A percentile compares a stretch with the other conserved stretches of the same genome.
These are phyloP conservation scores for Pouteria campechiana DNA, from an alignment of 179 eudicot genomes.

Conservation along the genomic window DNA sequence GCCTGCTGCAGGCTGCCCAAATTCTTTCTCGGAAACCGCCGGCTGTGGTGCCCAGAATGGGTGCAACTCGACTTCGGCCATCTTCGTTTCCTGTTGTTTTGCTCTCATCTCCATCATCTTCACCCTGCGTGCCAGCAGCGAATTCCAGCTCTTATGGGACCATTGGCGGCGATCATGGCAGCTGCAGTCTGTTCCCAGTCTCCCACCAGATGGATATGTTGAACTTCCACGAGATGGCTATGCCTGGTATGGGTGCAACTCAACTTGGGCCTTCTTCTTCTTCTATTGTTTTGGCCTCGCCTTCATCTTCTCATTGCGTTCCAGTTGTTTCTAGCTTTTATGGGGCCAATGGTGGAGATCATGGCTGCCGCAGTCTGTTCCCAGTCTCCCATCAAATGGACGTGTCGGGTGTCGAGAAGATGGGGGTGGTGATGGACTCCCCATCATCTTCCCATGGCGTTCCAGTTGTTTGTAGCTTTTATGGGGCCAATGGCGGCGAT, in stretches of 20 bases:
- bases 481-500: no score
- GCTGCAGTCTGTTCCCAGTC: neutral
- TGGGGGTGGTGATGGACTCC: no score
- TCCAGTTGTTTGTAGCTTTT: no score
- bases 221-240: no score
- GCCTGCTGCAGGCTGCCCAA: conserved; percentile 28
- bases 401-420: no score
- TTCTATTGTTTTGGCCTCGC: conserved; percentile 15
- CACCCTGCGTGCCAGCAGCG: conserved; percentile 12
- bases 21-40: conserved; percentile 1
- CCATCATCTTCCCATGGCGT: no score
- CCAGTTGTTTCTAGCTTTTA: no score
- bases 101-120: conserved; percentile 29
- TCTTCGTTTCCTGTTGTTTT: conserved; percentile 6
- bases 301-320: no score
- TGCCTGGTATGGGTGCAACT: conserved; percentile 6
- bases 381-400: no score
- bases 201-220: no score
- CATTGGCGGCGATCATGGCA: neutral
- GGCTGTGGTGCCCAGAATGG: conserved; percentile 6
- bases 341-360: no score
- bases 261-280: conserved; percentile 2
- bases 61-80: conserved; percentile 2
- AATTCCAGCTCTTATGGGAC: neutral
- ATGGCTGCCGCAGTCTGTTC: no score